Conservation (phyloP, 1,139 yeast species). For the Scheffersomyces insectosa region DNA sequence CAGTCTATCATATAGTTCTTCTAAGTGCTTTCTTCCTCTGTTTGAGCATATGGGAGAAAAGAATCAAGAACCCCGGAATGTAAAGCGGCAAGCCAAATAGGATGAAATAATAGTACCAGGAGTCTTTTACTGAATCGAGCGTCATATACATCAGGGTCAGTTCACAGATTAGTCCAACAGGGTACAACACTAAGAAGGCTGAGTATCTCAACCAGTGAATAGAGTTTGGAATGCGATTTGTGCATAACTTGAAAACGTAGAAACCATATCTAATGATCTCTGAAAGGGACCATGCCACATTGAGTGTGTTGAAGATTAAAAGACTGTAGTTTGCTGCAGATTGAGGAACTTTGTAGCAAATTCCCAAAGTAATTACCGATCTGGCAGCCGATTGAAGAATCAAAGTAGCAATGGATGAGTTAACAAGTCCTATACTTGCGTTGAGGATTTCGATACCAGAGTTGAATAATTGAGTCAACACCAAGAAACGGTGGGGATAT, state of each 20-base stretch:
- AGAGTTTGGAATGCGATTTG: conserved; percentile 17
- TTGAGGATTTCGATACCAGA: conserved; percentile 31
- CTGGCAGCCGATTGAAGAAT: conserved; percentile 36
- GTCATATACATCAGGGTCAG: conserved; percentile 30
- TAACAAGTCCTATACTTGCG: conserved; percentile 28
- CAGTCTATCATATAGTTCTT: no score
- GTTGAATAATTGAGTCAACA: conserved; percentile 29
- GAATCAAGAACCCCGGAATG: conserved; percentile 33
- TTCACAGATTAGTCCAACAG: conserved; percentile 35
- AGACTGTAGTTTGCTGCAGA: conserved; percentile 33
- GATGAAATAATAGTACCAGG: conserved; percentile 23
- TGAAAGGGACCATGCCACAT: conserved; percentile 36
- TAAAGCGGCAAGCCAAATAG: conserved; percentile 29
- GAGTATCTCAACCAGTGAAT: conserved; percentile 36
- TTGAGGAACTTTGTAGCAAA: conserved; percentile 29
- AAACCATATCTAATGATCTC: conserved; percentile 36
- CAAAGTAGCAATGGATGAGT: conserved; percentile 30
- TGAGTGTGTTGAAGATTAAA: conserved; percentile 24
- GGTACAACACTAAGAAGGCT: conserved; percentile 35
- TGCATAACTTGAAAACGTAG: conserved; percentile 21
- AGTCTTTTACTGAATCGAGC: conserved; percentile 14
- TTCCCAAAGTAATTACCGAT: conserved; percentile 31
- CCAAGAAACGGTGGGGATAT: conserved; percentile 34
- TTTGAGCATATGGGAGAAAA: conserved; percentile 35
- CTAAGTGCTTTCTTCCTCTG: conserved; percentile 25